phyloP scores from a whole-genome alignment of 495 filamentous ascomycete species.

The Chlorociboria aeruginascens region DNA sequence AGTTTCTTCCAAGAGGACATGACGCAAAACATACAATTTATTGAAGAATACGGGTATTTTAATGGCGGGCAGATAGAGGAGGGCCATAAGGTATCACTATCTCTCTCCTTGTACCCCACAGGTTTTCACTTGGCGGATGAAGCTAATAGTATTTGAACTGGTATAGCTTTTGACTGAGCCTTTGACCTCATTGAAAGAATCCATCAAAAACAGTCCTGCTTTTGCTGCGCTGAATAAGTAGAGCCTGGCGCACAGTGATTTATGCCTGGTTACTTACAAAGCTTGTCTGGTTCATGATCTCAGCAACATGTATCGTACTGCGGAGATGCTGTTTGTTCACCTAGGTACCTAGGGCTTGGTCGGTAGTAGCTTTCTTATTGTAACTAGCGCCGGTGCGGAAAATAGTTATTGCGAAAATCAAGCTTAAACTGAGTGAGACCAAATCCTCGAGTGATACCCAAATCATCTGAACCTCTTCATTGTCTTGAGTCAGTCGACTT shows the following conservation, averaged over 20 bases:
- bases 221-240: neutral
- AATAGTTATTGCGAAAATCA: slow-evolving; percentile 8
- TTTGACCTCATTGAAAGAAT: neutral
- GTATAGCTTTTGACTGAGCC: neutral
- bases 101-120: too few species aligned
- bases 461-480: neutral
- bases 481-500: slow-evolving; percentile 6
- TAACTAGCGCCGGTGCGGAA: slow-evolving; percentile 12
- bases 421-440: slow-evolving; percentile 8
- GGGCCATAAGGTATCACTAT: neutral
- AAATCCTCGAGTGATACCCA: slow-evolving; percentile 7
- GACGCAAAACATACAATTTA: slow-evolving; percentile 35
- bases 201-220: neutral
- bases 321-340: too few species aligned
- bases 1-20: slow-evolving; percentile 32
- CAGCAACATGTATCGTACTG: too few species aligned
- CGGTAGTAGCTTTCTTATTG: too few species aligned
- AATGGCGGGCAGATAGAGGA: slow-evolving; percentile 23
- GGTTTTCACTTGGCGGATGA: neutral
- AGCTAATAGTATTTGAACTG: neutral
- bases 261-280: too few species aligned
- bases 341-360: too few species aligned
- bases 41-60: slow-evolving; percentile 36
- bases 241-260: too few species aligned
- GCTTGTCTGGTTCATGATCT: too few species aligned